Evolutionary conservation across 805 yeast species (phyloP), one percentile per base, ranked within the genome.

Genomic region (Barnettozyma botsteinii): DNA sequence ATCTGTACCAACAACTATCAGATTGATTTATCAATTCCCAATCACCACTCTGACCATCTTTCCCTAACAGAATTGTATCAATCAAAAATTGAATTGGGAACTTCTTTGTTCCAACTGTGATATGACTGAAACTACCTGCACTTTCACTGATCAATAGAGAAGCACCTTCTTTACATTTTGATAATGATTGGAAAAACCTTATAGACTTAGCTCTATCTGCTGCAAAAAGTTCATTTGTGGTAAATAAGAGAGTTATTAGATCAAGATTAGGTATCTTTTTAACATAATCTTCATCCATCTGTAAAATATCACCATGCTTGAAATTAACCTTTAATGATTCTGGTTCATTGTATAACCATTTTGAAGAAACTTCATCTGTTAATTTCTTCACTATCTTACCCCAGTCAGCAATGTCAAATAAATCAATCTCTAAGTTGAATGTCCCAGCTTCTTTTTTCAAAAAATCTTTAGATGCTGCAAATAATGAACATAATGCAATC

Each of bases 101-200:
- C 48, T 67, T 73, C 57, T 82, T 86, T 23, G 75, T 60, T 4
- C 95, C 95, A 31, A 87, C 72, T 3, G 77, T 70, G 28, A 87
- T 83, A 51, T 85, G 81, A 1, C 95, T 85, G 60, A 80, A 87
- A 9, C 94, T 83, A 1, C 96, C 96, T 0, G 96, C 96, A 62
- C 93, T 81, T 53, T 87, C 96, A 2, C 85, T 75, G 19, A 87
- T 76, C 33, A 88, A 65, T 26, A 87, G 60, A 22, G 73, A 59
- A 13, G 85, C 62, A 0, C 89, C 93, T 2, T 58, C 40, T 26
- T 60, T 55, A 59, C 94, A 85, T 5, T 54, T 47, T 39, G 75
- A 70, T 42, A 87, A 59, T 10, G 61, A 55, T 44, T 79, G 78
- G 38, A 87, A 64, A 37, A 83, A 66, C 39, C 69, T 63, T 28